Conservation (phyloP, 2,329 filamentous ascomycete genomes). For the Dothiorella sarmentorum region DNA sequence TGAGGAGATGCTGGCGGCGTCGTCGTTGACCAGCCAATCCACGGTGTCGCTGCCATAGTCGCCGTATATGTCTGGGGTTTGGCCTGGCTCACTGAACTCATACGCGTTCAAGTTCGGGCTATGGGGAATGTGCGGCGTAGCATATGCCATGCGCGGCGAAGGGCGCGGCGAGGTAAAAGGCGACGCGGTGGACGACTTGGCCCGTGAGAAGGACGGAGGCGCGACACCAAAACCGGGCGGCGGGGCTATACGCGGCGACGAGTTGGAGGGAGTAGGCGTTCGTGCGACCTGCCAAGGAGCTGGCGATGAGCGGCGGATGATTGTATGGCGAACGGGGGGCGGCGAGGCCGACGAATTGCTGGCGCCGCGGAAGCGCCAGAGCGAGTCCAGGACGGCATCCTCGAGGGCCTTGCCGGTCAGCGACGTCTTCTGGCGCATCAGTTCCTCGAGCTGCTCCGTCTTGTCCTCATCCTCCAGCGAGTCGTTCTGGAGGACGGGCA, state of each 20-base stretch:
- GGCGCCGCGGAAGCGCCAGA: slow-evolving; percentile 77
- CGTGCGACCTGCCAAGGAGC: slow-evolving; percentile 83
- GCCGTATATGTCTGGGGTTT: slow-evolving; percentile 80
- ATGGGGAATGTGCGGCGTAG: slow-evolving; percentile 86
- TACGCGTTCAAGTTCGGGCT: slow-evolving; percentile 93
- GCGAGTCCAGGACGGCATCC: slow-evolving; percentile 82
- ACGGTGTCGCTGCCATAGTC: slow-evolving; percentile 93
- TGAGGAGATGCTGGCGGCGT: slow-evolving; percentile 77
- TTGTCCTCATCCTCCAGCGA: slow-evolving; percentile 90
- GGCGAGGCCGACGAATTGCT: slow-evolving; percentile 66
- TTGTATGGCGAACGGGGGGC: slow-evolving; percentile 80
- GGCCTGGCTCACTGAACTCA: slow-evolving; percentile 80
- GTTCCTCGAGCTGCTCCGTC: slow-evolving; percentile 83
- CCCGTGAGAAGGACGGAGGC: slow-evolving; percentile 71
- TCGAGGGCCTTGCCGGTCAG: slow-evolving; percentile 76
- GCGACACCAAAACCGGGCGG: slow-evolving; percentile 73
- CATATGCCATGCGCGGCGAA: slow-evolving; percentile 84
- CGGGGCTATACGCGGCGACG: slow-evolving; percentile 77
- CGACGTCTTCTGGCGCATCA: slow-evolving; percentile 74
- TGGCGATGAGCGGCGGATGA: slow-evolving; percentile 85
- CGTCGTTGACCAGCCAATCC: slow-evolving; percentile 90
- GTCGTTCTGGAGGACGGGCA: slow-evolving; percentile 80
- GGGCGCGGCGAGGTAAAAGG: slow-evolving; percentile 93
- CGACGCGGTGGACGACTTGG: slow-evolving; percentile 74
- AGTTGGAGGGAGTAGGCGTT: slow-evolving; percentile 72